Percentiles rank a stretch among this genome's conserved stretches.
phyloP scores from a whole-genome alignment of 179 eudicot species.

The Pouteria campechiana region DNA sequence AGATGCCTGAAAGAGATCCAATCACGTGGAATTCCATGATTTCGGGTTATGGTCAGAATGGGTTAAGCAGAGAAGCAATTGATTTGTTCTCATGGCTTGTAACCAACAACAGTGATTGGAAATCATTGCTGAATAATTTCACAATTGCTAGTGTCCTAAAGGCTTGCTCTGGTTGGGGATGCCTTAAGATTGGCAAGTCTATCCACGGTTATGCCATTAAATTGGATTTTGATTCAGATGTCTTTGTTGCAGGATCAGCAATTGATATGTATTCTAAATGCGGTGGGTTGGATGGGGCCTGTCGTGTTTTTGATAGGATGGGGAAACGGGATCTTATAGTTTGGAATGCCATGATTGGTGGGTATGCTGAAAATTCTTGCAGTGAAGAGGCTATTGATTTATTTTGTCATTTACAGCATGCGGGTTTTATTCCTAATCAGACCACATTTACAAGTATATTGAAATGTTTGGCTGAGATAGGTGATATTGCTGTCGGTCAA shows the following conservation, averaged over 20 bases:
- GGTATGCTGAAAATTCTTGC: constrained; percentile 53
- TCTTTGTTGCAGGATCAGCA: constrained; percentile 54
- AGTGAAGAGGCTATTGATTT: constrained; percentile 48
- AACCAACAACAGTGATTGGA: constrained; percentile 46
- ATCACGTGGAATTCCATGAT: constrained; percentile 70
- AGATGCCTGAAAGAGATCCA: constrained; percentile 42
- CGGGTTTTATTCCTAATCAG: constrained; percentile 40
- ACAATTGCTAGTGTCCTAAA: constrained; percentile 51
- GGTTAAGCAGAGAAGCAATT: constrained; percentile 44
- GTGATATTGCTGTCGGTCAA: no score
- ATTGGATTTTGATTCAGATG: constrained; percentile 47
- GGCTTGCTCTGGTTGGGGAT: constrained; percentile 51
- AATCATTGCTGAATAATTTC: constrained; percentile 33
- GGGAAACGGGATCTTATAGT: constrained; percentile 46
- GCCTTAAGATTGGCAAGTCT: no score
- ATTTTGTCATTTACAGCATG: constrained; percentile 42
- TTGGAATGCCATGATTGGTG: constrained; percentile 67
- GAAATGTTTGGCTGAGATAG: constrained; percentile 48
- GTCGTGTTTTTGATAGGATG: constrained; percentile 43
- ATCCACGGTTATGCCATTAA: constrained; percentile 47
- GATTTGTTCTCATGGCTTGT: no score
- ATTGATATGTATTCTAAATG: constrained; percentile 49
- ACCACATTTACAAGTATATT: constrained; percentile 49
- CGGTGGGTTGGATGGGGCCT: constrained; percentile 42
- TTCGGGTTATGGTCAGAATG: constrained; percentile 59